Percentiles rank a stretch among this genome's conserved stretches.
phyloP scores from a whole-genome alignment of 345 rosid genomes.

The Abelmoschus esculentus region DNA sequence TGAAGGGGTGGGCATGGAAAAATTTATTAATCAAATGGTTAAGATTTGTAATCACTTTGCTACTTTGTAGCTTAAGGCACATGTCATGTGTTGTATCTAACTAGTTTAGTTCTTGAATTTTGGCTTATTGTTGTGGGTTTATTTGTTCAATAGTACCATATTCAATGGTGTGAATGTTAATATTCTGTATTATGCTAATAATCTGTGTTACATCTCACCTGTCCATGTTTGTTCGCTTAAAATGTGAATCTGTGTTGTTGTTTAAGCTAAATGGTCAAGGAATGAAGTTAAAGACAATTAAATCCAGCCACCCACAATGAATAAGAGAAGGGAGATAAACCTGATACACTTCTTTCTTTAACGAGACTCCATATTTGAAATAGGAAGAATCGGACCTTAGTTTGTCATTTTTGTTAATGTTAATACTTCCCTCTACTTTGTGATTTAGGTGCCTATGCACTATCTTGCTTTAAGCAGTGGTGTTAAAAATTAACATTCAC shows the following conservation, averaged over 20 bases:
- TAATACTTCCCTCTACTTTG: background rate
- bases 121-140: background rate
- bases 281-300: background rate
- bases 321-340: background rate
- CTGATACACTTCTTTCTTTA: background rate
- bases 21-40: too few species aligned
- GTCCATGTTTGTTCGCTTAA: background rate
- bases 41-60: too few species aligned
- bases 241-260: background rate
- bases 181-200: background rate
- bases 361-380: background rate
- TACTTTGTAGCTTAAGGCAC: too few species aligned
- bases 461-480: constrained; percentile 1
- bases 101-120: background rate
- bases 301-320: background rate
- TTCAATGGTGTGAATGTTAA: constrained; percentile 4
- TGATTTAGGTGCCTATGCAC: background rate
- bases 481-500: background rate
- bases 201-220: background rate
- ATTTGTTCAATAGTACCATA: background rate
- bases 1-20: too few species aligned
- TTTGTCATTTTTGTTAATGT: background rate
- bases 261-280: background rate
- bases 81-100: background rate
- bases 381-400: background rate